These are phyloP conservation scores for Lyophyllum semitale DNA, from an alignment of 768 basidiomycete genomes.

Conservation along the genomic window DNA sequence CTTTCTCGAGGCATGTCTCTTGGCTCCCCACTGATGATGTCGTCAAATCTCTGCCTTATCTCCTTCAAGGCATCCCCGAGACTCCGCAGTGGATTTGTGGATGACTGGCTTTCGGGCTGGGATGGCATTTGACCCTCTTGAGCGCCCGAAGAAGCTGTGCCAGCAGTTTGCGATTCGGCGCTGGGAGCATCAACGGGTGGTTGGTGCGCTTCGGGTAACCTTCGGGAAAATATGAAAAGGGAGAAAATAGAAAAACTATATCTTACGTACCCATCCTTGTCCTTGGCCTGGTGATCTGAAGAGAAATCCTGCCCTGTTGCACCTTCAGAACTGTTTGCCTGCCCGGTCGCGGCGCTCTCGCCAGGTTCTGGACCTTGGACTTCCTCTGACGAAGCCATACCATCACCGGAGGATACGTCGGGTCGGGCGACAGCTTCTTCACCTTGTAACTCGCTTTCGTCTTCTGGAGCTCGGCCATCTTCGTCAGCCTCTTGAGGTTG, in stretches of 20 bases:
- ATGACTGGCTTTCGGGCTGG: constrained; percentile 36
- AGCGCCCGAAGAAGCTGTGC: constrained; percentile 40
- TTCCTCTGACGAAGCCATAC: constrained; percentile 33
- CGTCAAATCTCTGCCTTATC: constrained; percentile 80
- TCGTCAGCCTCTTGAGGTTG: constrained; percentile 28
- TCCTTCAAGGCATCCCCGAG: constrained; percentile 85
- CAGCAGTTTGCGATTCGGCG: constrained; percentile 26
- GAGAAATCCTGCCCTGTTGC: constrained; percentile 27
- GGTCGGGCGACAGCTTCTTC: constrained; percentile 42
- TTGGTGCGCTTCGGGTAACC: constrained; percentile 19
- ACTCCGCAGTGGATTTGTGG: constrained; percentile 66
- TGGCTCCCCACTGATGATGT: constrained; percentile 59
- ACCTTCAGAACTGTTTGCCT: constrained; percentile 31
- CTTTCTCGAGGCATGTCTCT: constrained; percentile 34
- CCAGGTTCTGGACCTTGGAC: constrained; percentile 25
- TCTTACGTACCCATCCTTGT: constrained; percentile 34
- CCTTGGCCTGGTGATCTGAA: constrained; percentile 27
- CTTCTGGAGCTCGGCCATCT: constrained; percentile 29
- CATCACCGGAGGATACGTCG: constrained; percentile 46
- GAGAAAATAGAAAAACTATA: neutral
- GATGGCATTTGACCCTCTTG: constrained; percentile 46
- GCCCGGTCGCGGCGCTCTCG: constrained; percentile 31
- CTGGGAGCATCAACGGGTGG: constrained; percentile 15
- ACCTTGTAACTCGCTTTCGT: constrained; percentile 27
- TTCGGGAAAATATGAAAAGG: constrained; percentile 9